phyloP scores from a whole-genome alignment of 495 filamentous ascomycete genomes.

The Eremomyces bilateralis region DNA sequence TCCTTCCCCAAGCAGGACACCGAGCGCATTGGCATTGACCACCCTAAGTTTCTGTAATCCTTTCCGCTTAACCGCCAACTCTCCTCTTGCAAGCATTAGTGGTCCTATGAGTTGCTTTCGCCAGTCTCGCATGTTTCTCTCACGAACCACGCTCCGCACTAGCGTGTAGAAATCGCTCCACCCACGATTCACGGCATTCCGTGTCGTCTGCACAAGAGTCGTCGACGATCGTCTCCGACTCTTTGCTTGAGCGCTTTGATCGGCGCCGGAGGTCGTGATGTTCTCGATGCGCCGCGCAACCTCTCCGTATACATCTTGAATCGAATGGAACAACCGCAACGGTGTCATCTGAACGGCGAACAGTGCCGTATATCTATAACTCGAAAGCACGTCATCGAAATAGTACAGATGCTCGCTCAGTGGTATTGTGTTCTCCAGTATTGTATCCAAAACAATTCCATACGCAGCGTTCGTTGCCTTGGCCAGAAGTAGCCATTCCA shows the following conservation, averaged over 20 bases:
- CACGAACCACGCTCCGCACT: constrained; percentile 45
- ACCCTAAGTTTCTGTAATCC: constrained; percentile 43
- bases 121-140: constrained; percentile 37
- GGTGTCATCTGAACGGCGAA: constrained; percentile 74
- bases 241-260: background rate
- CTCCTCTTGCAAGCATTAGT: constrained; percentile 42
- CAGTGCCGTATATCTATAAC: constrained; percentile 43
- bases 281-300: constrained; percentile 11
- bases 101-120: constrained; percentile 42
- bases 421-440: constrained; percentile 62
- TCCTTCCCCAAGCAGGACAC: constrained; percentile 65
- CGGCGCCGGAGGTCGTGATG: background rate
- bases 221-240: constrained; percentile 17
- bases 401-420: constrained; percentile 73
- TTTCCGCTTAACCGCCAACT: constrained; percentile 48
- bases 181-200: constrained; percentile 22
- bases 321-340: constrained; percentile 41
- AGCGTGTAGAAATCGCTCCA: constrained; percentile 66
- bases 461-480: constrained; percentile 77
- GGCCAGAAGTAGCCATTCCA: constrained; percentile 70
- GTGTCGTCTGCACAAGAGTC: too few species aligned
- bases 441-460: constrained; percentile 45
- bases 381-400: constrained; percentile 69
- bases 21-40: constrained; percentile 66
- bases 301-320: constrained; percentile 37